Evolutionary conservation across 108 stramenopile species (phyloP).

Genomic region (Skeletonema costatum): DNA sequence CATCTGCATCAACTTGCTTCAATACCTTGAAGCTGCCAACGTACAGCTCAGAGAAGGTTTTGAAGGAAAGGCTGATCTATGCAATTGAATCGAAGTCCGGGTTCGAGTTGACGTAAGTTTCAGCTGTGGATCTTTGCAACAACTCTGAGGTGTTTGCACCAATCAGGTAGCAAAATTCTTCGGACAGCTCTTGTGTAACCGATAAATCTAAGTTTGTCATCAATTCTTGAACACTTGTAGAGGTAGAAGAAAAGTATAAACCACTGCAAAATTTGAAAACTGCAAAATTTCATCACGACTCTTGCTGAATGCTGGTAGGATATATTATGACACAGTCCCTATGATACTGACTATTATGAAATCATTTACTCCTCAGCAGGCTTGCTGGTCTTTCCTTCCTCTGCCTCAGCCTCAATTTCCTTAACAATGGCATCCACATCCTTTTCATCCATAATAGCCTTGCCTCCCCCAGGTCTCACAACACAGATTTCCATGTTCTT

Average conservation of each 20-base stretch:
- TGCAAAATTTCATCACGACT: no score
- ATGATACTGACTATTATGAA: not conserved
- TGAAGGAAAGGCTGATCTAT: conserved; percentile 79
- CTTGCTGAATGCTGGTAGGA: not conserved
- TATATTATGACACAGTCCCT: conserved; percentile 1
- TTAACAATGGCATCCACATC: conserved; percentile 83
- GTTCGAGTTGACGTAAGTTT: conserved; percentile 84
- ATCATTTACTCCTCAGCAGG: conserved; percentile 25
- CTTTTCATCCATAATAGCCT: conserved; percentile 76
- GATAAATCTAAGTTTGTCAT: no score
- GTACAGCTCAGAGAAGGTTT: conserved; percentile 92
- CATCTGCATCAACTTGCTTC: conserved; percentile 97
- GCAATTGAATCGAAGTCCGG: conserved; percentile 90
- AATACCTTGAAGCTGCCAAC: conserved; percentile 98
- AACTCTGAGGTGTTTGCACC: no score
- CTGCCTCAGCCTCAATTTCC: conserved; percentile 87
- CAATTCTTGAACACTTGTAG: no score
- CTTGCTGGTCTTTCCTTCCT: conserved; percentile 50
- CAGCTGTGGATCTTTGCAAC: not conserved
- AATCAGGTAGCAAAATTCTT: no score
- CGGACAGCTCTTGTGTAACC: no score
- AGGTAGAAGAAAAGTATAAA: no score
- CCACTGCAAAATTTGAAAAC: no score
- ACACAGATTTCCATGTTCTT: conserved; percentile 98
- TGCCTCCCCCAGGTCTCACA: conserved; percentile 69